Base-by-base conservation (phyloP, 2,329 filamentous ascomycete species). In the Stemphylium lycopersici region DNA sequence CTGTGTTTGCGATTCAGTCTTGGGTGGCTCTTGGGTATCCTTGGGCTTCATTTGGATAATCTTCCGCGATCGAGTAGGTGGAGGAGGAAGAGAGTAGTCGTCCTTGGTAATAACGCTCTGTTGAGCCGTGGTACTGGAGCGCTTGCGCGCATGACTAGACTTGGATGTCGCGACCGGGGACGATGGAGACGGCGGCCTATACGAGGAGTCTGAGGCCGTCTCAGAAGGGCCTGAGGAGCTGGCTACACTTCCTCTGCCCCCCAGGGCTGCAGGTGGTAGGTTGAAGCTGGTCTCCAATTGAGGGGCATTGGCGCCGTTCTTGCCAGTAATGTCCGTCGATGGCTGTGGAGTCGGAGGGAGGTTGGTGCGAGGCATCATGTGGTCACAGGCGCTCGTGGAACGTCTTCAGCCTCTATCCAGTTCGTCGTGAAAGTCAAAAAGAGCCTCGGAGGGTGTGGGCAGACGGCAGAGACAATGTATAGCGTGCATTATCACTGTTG, bases 1-100 rank as follows among this genome's bases (percentile, higher is more conserved):
- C 18, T 61, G 44, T 11, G 63, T 42, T 24, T 64, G 56, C 8
- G 62, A n/a, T 32, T 63, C 62, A 15, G 59, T 20, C 50, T 67
- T 72, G 36, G 62, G 16, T 12, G 61, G 34, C 15, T 69, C 68
- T 22, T 69, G 65, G 20, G 57, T 41, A 34, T 67, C 72, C 65
- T 70, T 75, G 38, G 86, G 93, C 76, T 96, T 96, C 93, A 98
- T 96, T 78, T 98, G 93, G 54, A 98, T 98, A 72, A 99, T 98
- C 79, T 96, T 98, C 68, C 93, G 88, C 37, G 91, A 90, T 59
- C 93, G 84, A 3, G 93, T 96, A 0, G 95, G 95, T 13, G 93
- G 95, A 8, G 95, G 95, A 16, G 95, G 95, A 13, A 99, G 84
- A 8, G 90, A 84, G 73, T 96, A 96, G 42, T 83, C 80, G 63